Percentiles rank a stretch among this genome's conserved stretches.
Evolutionary conservation across 1,139 yeast species (phyloP).

Genomic region (Sporopachydermia cereana): DNA sequence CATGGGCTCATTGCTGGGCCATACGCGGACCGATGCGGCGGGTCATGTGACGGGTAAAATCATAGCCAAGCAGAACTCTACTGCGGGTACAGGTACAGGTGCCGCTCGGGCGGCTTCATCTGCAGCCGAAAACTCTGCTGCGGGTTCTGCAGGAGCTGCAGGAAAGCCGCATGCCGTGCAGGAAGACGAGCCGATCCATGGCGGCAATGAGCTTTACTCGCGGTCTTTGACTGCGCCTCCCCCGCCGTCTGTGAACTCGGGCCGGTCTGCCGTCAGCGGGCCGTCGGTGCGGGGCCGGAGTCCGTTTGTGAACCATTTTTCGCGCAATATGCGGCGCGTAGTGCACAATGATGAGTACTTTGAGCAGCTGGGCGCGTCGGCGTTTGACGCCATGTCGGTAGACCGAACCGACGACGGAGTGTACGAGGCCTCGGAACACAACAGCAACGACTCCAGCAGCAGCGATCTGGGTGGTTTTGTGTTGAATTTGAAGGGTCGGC

Average conservation of each 20-base stretch:
- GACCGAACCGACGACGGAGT: neutral
- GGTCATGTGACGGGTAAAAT: neutral
- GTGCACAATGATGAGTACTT: neutral
- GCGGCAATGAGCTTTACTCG: too few species aligned
- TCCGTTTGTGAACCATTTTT: conserved; percentile 1
- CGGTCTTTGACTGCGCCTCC: neutral
- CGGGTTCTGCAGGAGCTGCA: neutral
- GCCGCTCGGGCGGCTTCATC: neutral
- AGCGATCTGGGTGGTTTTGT: conserved; percentile 3
- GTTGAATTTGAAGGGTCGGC: neutral
- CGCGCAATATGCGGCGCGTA: neutral
- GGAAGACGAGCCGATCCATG: too few species aligned
- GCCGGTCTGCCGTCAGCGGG: neutral
- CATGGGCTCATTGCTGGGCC: too few species aligned
- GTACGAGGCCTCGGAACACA: neutral
- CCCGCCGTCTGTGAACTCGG: neutral
- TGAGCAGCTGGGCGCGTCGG: too few species aligned
- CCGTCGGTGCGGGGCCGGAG: neutral
- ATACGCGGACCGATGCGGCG: neutral
- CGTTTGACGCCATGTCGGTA: too few species aligned
- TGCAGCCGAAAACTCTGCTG: neutral
- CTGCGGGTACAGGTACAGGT: neutral
- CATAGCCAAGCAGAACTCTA: neutral
- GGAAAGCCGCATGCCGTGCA: too few species aligned
- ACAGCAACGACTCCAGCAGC: neutral